Conservation (phyloP, 2,329 filamentous ascomycete genomes). For the Volutella citrinella region DNA sequence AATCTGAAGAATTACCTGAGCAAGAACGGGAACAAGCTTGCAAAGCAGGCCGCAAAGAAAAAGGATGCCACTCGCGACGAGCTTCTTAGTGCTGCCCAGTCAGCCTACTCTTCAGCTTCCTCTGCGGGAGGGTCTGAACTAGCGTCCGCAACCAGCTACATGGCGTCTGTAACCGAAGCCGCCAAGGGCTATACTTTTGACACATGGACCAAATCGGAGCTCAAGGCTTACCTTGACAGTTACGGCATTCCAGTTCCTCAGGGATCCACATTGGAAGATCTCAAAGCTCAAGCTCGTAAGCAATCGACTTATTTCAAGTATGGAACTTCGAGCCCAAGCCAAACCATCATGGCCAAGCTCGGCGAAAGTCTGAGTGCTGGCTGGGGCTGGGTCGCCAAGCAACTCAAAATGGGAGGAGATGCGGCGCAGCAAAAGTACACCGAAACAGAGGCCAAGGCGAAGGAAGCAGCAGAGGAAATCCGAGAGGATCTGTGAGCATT, state of each 20-base stretch:
- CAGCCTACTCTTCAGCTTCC: slow-evolving; percentile 58
- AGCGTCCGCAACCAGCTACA: slow-evolving; percentile 69
- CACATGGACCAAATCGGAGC: slow-evolving; percentile 68
- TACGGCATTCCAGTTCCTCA: slow-evolving; percentile 70
- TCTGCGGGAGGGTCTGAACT: slow-evolving; percentile 54
- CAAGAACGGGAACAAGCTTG: slow-evolving; percentile 50
- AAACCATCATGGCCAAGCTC: slow-evolving; percentile 64
- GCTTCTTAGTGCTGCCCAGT: slow-evolving; percentile 62
- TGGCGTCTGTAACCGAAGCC: slow-evolving; percentile 61
- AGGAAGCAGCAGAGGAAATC: slow-evolving; percentile 31
- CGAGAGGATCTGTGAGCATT: slow-evolving; percentile 50
- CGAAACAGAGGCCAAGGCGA: slow-evolving; percentile 29
- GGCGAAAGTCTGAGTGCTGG: slow-evolving; percentile 44
- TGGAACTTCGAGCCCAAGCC: slow-evolving; percentile 64
- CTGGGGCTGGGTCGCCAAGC: slow-evolving; percentile 50
- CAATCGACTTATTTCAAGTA: slow-evolving; percentile 76
- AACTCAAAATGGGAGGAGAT: slow-evolving; percentile 47
- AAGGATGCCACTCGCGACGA: slow-evolving; percentile 69
- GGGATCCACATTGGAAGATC: slow-evolving; percentile 64
- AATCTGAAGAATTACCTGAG: slow-evolving; percentile 61
- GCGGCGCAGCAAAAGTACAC: slow-evolving; percentile 47
- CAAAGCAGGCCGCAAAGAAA: slow-evolving; percentile 59
- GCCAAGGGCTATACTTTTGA: slow-evolving; percentile 68
- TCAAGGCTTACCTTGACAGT: slow-evolving; percentile 77
- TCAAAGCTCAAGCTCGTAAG: slow-evolving; percentile 68